Base-by-base conservation (phyloP, 352 stramenopile species). In the Globisporangium lucens region DNA sequence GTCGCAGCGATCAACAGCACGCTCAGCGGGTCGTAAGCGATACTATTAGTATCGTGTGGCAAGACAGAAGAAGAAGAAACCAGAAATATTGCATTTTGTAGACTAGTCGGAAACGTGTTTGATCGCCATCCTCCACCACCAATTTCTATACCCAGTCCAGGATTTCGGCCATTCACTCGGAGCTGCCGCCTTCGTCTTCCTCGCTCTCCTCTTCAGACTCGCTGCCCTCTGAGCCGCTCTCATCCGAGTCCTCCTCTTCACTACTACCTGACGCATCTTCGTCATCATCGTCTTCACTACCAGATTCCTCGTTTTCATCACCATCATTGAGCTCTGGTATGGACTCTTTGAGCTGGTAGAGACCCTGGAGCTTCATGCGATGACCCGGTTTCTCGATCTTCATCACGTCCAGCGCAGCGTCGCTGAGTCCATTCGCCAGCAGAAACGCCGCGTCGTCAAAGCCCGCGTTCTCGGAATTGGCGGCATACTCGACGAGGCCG, bases 371-470 rank as follows among this genome's bases (percentile, higher is more conserved):
- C 64, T 94, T 95, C 22, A 80, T 74, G 17, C 83, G 83, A 29
- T 95, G 88, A 0, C 88, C 88, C 24, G 76, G 75, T 62, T 91
- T 93, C 17, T 74, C 51, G 43, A 95, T 86, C 4, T 81, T 66
- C 68, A 95, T 87, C 24, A 72, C 65, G 57, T 91, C 79, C 24
- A 93, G 58, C 22, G 72, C 76, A 10, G 69, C 73, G 1, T 92
- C 75, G 49, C 69, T 76, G 15, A 95, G 70, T 7, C 83, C 79
- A 8, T 68, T 71, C 20, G 71, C 33, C 0, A 88, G 69, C 27
- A 94, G 36, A 52, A 93, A 95, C 3, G 69, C 65, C 12, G 79
- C 69, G 65, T 95, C 88, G 49, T 94, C 85, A 29, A 86, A 91
- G 4, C 86, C 86, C 0, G 85, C 79, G 27, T 67, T 66, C 20